Percentiles rank a stretch among this genome's conserved stretches.
Conservation (phyloP, 106 monocot genomes). For the Triglochin maritima region DNA sequence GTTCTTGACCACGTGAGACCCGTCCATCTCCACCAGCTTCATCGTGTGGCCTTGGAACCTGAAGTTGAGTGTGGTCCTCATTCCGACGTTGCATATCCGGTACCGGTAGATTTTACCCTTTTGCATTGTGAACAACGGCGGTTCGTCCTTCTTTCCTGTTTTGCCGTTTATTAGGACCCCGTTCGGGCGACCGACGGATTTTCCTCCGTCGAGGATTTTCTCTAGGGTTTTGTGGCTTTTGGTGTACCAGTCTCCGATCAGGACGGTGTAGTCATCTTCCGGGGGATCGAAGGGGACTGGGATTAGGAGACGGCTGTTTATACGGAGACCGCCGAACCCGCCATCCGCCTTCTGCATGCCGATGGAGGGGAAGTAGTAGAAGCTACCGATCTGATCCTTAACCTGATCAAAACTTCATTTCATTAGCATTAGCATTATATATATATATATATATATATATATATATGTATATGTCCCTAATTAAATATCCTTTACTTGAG, state of each 20-base stretch:
- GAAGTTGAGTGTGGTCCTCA: slow-evolving; percentile 66
- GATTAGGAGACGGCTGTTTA: slow-evolving; percentile 79
- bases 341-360: slow-evolving; percentile 81
- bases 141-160: slow-evolving; percentile 10
- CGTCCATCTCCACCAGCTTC: slow-evolving; percentile 79
- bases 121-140: slow-evolving; percentile 7
- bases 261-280: slow-evolving; percentile 65
- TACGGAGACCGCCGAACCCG: slow-evolving; percentile 59
- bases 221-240: slow-evolving; percentile 30
- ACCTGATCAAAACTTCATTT: slow-evolving; percentile 1
- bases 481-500: too few relatives aligned
- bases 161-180: slow-evolving; percentile 10
- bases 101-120: slow-evolving; percentile 35
- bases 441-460: background rate
- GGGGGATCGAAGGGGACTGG: slow-evolving; percentile 75
- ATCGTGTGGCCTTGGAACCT: slow-evolving; percentile 55
- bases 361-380: slow-evolving; percentile 69
- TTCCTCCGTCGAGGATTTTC: slow-evolving; percentile 14
- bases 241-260: slow-evolving; percentile 73
- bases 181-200: background rate
- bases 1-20: slow-evolving; percentile 74
- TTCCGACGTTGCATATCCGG: slow-evolving; percentile 68
- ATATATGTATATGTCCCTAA: too few relatives aligned
- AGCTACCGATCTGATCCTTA: slow-evolving; percentile 92
- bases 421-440: background rate